These are phyloP conservation scores for Colletotrichum chlorophyti DNA, from an alignment of 2,329 filamentous ascomycete genomes.

Conservation along the genomic window DNA sequence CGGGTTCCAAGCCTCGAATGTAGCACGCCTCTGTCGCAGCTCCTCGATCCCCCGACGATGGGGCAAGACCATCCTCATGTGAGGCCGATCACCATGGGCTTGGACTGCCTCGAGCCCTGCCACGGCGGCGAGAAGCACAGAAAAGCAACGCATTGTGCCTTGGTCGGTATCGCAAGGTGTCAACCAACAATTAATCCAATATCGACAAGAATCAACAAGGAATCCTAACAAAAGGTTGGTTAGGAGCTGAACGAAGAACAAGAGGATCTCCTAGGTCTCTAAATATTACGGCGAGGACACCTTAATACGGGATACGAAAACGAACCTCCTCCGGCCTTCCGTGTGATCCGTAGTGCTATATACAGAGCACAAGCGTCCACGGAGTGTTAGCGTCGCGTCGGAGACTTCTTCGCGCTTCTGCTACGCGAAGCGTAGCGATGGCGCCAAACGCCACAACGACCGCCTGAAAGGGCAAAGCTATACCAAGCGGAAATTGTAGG, in stretches of 20 bases:
- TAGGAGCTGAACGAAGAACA: background rate
- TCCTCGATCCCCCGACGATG: background rate
- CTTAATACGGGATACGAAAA: background rate
- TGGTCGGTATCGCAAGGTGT: too few relatives aligned
- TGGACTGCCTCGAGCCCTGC: slow-evolving; percentile 34
- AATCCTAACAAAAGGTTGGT: background rate
- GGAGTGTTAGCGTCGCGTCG: background rate
- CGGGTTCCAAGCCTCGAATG: slow-evolving; percentile 35
- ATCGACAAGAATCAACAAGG: background rate
- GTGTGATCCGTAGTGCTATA: background rate
- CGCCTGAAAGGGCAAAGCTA: background rate
- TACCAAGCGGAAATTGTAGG: slow-evolving; percentile 1
- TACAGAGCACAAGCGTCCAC: background rate
- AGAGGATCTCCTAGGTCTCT: background rate
- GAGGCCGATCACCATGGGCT: slow-evolving; percentile 30
- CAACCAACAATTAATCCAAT: too few relatives aligned
- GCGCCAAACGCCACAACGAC: background rate
- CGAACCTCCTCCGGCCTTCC: too few relatives aligned
- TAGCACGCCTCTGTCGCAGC: background rate
- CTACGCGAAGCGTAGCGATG: background rate
- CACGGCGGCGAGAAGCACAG: slow-evolving; percentile 33
- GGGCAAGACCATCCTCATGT: slow-evolving; percentile 1
- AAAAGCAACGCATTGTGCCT: slow-evolving; percentile 35
- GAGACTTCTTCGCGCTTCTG: background rate
- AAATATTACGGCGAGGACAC: background rate